phyloP scores from a whole-genome alignment of 2,329 filamentous ascomycete genomes.

The Alternaria gansuensis region DNA sequence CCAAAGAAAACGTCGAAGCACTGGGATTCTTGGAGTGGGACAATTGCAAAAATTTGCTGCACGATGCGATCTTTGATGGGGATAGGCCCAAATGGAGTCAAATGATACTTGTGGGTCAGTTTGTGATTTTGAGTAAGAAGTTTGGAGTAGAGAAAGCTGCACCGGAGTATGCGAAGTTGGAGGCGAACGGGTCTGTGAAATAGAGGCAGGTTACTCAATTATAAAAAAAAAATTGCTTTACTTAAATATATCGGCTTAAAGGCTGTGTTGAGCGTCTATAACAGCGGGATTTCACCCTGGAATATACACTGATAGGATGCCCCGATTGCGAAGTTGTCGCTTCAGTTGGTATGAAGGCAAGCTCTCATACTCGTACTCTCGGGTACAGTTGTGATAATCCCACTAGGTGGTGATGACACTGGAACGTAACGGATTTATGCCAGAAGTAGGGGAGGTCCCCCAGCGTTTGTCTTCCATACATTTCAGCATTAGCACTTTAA shows the following conservation, averaged over 20 bases:
- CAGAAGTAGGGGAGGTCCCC: background rate
- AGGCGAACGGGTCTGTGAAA: background rate
- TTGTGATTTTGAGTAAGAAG: conserved; percentile 26
- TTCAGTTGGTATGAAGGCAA: background rate
- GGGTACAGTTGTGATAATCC: background rate
- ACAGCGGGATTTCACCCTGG: background rate
- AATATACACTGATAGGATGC: background rate
- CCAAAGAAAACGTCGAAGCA: conserved; percentile 37
- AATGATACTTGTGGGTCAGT: conserved; percentile 31
- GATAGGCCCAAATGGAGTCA: conserved; percentile 26
- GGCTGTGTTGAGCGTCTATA: background rate
- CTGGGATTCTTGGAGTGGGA: conserved; percentile 38
- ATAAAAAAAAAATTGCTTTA: background rate
- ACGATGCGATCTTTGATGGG: conserved; percentile 24
- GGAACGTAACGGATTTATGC: background rate
- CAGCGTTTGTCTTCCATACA: too few species aligned
- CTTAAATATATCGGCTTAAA: background rate
- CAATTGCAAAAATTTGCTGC: conserved; percentile 21
- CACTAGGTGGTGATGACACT: background rate
- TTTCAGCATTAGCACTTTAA: too few species aligned
- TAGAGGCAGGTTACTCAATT: background rate
- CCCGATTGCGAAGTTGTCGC: background rate
- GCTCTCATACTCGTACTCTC: background rate
- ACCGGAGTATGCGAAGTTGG: conserved; percentile 6
- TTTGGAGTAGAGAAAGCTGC: conserved; percentile 24